Percentiles rank a stretch among this genome's conserved stretches.
These are phyloP conservation scores for Claviceps monticola DNA, from an alignment of 2,329 filamentous ascomycete genomes.

Conservation along the genomic window DNA sequence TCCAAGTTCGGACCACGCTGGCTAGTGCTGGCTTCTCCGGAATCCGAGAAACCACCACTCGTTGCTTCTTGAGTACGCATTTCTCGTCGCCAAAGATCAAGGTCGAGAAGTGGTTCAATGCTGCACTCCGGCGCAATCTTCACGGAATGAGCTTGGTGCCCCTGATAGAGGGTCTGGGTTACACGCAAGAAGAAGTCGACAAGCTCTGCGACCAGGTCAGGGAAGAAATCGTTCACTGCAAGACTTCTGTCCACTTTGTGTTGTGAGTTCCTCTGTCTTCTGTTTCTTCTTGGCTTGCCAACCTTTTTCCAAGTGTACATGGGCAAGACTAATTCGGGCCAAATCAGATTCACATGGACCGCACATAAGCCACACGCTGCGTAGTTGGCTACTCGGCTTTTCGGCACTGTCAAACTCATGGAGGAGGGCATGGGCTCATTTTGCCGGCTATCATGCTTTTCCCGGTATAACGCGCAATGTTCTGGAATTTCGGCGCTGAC, in stretches of 20 bases:
- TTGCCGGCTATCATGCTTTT: too few relatives aligned
- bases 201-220: constrained; percentile 49
- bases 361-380: constrained; percentile 8
- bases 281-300: too few relatives aligned
- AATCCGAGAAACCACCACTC: constrained; percentile 55
- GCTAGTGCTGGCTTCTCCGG: constrained; percentile 65
- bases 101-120: constrained; percentile 71
- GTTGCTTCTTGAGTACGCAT: constrained; percentile 64
- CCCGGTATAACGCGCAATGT: too few relatives aligned
- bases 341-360: constrained; percentile 11
- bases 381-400: too few relatives aligned
- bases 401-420: too few relatives aligned
- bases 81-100: constrained; percentile 51
- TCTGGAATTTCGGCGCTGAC: too few relatives aligned
- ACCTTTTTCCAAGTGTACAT: not conserved
- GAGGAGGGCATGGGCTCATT: too few relatives aligned
- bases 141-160: constrained; percentile 61
- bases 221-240: constrained; percentile 39
- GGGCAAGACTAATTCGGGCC: constrained; percentile 5
- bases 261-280: not conserved
- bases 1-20: constrained; percentile 43
- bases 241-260: not conserved
- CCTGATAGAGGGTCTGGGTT: constrained; percentile 40
- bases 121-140: constrained; percentile 59
- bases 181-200: constrained; percentile 44